Conservation (phyloP, 768 basidiomycete species). For the Brasilioporus rufonigricans region DNA sequence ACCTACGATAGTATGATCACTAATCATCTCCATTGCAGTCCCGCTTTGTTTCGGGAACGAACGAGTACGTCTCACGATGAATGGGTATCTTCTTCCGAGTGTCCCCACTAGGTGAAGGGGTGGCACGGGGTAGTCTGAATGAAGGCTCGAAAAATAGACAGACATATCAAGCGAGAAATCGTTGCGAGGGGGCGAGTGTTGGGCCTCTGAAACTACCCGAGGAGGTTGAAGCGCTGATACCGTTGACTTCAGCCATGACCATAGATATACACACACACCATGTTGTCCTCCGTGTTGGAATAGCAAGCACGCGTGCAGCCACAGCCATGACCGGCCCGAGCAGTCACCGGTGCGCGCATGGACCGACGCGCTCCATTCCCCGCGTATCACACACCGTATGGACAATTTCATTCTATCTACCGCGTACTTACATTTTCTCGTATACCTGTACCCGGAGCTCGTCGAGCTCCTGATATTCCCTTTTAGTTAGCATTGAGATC, state of each 20-base stretch:
- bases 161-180: constrained; percentile 14
- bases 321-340: too few relatives aligned
- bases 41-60: constrained; percentile 34
- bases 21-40: constrained; percentile 30
- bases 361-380: too few relatives aligned
- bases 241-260: constrained; percentile 14
- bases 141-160: constrained; percentile 22
- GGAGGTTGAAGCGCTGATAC: too few relatives aligned
- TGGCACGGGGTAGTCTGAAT: constrained; percentile 7
- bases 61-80: constrained; percentile 31
- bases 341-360: too few relatives aligned
- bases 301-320: too few relatives aligned
- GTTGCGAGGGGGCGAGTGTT: not conserved
- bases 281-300: too few relatives aligned
- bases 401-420: too few relatives aligned
- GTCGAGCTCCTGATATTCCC: too few relatives aligned
- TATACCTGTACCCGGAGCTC: too few relatives aligned
- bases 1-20: constrained; percentile 25
- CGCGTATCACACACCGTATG: too few relatives aligned
- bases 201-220: constrained; percentile 12
- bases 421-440: too few relatives aligned
- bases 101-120: constrained; percentile 10
- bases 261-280: constrained; percentile 17
- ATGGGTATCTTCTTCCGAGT: constrained; percentile 24
- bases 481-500: too few relatives aligned